Evolutionary conservation across 371 early-diverging fungal species (phyloP).

Genomic region (Polyrhizophydium stewartii): DNA sequence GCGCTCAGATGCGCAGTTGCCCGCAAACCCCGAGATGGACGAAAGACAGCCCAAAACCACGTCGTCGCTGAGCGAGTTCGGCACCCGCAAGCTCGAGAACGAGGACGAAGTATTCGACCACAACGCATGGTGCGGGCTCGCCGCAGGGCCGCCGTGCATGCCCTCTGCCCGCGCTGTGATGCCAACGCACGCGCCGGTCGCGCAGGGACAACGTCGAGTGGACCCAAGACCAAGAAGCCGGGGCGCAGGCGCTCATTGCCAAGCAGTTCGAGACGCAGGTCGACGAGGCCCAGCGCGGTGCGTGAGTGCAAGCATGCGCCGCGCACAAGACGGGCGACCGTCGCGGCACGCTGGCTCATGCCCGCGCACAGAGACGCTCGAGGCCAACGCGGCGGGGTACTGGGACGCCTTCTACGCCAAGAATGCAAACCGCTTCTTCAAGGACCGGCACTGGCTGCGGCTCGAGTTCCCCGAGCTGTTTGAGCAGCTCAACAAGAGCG

Average conservation of each 20-base stretch:
- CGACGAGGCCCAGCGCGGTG: conserved; percentile 19
- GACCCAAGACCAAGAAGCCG: conserved; percentile 66
- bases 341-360: not conserved
- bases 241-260: conserved; percentile 33
- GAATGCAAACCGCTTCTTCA: conserved; percentile 63
- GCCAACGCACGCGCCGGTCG: too few species aligned
- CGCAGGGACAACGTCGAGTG: conserved; percentile 76
- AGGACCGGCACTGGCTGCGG: conserved; percentile 45
- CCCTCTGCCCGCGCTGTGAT: too few species aligned
- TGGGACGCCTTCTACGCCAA: conserved; percentile 65
- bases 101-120: conserved; percentile 64
- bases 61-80: conserved; percentile 46
- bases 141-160: too few species aligned
- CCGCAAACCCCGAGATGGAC: too few species aligned
- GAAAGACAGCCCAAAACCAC: conserved; percentile 1
- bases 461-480: conserved; percentile 73
- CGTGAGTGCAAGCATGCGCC: not conserved
- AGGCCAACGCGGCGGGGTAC: conserved; percentile 43
- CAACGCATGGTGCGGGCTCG: conserved; percentile 66
- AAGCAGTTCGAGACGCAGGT: conserved; percentile 32
- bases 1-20: too few species aligned
- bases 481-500: conserved; percentile 8
- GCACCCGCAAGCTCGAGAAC: conserved; percentile 55
- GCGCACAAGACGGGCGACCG: not conserved
- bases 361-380: conserved; percentile 9